Conservation (phyloP, 805 yeast species). For the Candida parachauliodes region DNA sequence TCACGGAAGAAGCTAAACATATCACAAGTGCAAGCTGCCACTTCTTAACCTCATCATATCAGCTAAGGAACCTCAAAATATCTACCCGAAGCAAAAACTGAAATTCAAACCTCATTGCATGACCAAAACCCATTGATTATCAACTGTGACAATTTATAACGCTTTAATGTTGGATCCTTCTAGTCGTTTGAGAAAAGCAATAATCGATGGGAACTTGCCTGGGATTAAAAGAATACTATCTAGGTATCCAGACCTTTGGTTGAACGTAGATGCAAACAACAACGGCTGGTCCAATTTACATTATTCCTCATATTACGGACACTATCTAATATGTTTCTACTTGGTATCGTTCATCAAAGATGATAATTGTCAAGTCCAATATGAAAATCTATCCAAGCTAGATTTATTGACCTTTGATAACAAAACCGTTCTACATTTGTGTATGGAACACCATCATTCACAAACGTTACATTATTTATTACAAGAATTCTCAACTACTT, state of each 20-base stretch:
- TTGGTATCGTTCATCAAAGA: constrained; percentile 29
- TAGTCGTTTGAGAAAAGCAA: constrained; percentile 36
- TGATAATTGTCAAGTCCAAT: constrained; percentile 11
- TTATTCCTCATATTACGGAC: constrained; percentile 39
- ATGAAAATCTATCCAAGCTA: constrained; percentile 13
- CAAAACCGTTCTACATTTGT: constrained; percentile 34
- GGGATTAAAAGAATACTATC: constrained; percentile 35
- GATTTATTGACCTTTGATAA: constrained; percentile 38
- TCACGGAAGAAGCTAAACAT: no score
- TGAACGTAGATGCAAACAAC: constrained; percentile 31
- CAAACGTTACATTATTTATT: constrained; percentile 42
- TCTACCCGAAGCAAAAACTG: no score
- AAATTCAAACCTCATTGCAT: no score
- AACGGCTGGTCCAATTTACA: constrained; percentile 43
- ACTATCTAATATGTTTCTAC: constrained; percentile 41
- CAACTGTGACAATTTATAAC: not conserved
- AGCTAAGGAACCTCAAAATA: no score
- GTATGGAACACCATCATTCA: constrained; percentile 27
- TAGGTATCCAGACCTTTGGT: constrained; percentile 43
- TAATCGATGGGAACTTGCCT: constrained; percentile 35
- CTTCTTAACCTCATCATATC: no score
- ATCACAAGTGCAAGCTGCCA: no score
- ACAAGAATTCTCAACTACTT: constrained; percentile 38
- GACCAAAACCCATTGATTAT: no score
- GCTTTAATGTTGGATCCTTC: constrained; percentile 32